phyloP scores from a whole-genome alignment of 768 basidiomycete genomes.

The Kwoniella heveanensis region DNA sequence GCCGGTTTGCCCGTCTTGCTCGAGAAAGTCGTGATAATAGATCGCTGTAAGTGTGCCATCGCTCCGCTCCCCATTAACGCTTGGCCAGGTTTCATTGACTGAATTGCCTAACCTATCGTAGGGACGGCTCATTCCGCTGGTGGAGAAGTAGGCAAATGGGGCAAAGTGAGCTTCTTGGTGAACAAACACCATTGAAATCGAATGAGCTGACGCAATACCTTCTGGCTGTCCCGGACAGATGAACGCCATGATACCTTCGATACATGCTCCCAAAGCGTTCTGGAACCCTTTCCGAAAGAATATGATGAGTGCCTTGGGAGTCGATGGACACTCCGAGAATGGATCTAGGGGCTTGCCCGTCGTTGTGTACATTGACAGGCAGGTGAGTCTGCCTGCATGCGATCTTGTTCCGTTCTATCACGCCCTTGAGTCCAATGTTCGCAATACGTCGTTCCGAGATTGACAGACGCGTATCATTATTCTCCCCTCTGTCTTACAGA shows the following conservation, averaged over 20 bases:
- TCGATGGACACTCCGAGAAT: constrained; percentile 27
- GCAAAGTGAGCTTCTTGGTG: constrained; percentile 45
- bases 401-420: too few species aligned
- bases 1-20: constrained; percentile 42
- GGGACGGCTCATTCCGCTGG: constrained; percentile 42
- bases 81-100: too few species aligned
- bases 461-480: too few species aligned
- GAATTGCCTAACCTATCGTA: too few species aligned
- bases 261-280: constrained; percentile 23
- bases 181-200: neutral
- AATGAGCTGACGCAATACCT: neutral
- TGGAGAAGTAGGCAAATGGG: constrained; percentile 47
- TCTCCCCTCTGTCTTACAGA: constrained; percentile 19
- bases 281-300: constrained; percentile 36
- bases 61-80: too few species aligned
- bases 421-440: too few species aligned
- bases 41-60: constrained; percentile 40
- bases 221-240: constrained; percentile 17
- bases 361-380: constrained; percentile 50
- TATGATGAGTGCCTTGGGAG: constrained; percentile 36
- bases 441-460: too few species aligned
- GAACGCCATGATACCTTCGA: constrained; percentile 35
- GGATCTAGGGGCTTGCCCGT: constrained; percentile 41
- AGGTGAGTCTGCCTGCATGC: too few species aligned
- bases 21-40: constrained; percentile 51